Conservation (phyloP, 1,284 basidiomycete species). For the Malassezia psittaci region DNA sequence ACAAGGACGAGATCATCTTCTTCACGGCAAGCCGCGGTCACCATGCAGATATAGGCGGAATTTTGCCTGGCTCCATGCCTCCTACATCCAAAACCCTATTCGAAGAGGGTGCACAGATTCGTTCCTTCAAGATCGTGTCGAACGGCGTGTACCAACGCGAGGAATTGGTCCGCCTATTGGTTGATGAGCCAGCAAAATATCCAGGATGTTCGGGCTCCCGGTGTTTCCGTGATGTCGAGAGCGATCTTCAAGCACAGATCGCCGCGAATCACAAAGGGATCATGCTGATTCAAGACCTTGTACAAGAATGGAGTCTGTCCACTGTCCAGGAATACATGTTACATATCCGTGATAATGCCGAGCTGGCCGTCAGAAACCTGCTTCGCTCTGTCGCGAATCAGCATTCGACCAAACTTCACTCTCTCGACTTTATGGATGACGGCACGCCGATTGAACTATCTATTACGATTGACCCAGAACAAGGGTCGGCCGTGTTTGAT, state of each 20-base stretch:
- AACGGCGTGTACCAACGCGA: slow-evolving; percentile 69
- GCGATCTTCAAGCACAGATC: slow-evolving; percentile 88
- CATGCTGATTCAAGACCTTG: slow-evolving; percentile 53
- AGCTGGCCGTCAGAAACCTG: slow-evolving; percentile 72
- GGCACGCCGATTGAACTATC: slow-evolving; percentile 60
- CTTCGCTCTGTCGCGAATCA: slow-evolving; percentile 63
- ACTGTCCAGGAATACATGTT: slow-evolving; percentile 60
- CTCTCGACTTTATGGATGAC: slow-evolving; percentile 54
- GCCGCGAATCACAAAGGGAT: slow-evolving; percentile 88
- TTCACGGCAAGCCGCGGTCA: slow-evolving; percentile 76
- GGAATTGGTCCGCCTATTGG: slow-evolving; percentile 66
- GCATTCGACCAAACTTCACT: slow-evolving; percentile 58
- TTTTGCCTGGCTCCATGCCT: slow-evolving; percentile 80
- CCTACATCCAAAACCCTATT: slow-evolving; percentile 78
- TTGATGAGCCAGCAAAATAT: slow-evolving; percentile 74
- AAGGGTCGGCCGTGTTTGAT: slow-evolving; percentile 75
- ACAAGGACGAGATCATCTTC: slow-evolving; percentile 65
- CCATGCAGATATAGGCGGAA: slow-evolving; percentile 60
- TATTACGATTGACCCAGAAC: slow-evolving; percentile 66
- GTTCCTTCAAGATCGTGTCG: slow-evolving; percentile 83
- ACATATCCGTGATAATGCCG: slow-evolving; percentile 74
- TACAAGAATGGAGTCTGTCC: slow-evolving; percentile 72
- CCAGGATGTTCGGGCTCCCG: slow-evolving; percentile 48
- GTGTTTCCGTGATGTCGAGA: slow-evolving; percentile 69
- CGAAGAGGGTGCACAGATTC: slow-evolving; percentile 86